Conservation (phyloP, 768 basidiomycete genomes). For the Tricholoma terreum region DNA sequence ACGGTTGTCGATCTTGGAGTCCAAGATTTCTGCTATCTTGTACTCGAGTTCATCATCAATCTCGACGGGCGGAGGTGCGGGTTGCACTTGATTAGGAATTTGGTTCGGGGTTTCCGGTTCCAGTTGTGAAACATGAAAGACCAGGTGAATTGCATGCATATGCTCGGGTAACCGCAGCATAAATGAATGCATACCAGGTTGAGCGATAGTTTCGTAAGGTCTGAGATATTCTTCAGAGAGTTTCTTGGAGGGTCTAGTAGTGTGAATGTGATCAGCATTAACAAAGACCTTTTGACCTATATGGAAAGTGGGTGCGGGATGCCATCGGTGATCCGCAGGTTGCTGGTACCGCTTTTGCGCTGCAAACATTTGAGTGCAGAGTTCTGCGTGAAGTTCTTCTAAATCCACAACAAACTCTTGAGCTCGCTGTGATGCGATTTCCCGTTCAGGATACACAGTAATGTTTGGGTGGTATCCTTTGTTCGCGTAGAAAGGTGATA, state of each 20-base stretch:
- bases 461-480: constrained; percentile 28
- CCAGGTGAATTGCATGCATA: neutral
- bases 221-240: no score
- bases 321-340: neutral
- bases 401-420: neutral
- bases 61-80: no score
- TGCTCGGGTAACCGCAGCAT: no score
- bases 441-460: constrained; percentile 10
- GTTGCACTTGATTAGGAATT: no score
- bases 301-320: neutral
- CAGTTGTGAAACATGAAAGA: neutral
- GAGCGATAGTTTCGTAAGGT: no score
- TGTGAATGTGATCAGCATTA: no score
- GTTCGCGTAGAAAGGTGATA: constrained; percentile 31
- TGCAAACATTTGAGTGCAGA: neutral
- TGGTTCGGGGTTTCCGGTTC: neutral
- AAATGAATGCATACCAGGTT: no score
- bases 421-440: neutral
- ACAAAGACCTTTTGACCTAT: no score
- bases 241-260: no score
- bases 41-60: no score
- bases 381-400: neutral
- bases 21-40: no score
- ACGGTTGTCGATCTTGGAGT: no score
- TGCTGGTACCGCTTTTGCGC: neutral